Conservation (phyloP, 805 yeast species). For the Yamadazyma insecticola region DNA sequence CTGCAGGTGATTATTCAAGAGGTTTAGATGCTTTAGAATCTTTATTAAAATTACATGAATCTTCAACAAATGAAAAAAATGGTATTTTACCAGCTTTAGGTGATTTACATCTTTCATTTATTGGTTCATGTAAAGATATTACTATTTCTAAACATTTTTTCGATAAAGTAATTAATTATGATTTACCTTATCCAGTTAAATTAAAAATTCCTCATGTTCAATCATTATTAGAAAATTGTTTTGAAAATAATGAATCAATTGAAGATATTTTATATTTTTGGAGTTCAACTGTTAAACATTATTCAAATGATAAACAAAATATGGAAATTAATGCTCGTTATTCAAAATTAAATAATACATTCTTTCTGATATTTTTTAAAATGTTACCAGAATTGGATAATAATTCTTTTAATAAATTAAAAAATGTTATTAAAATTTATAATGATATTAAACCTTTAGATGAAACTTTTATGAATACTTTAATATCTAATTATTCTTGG, state of each 20-base stretch:
- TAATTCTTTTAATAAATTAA: constrained; percentile 55
- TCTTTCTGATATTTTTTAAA: constrained; percentile 64
- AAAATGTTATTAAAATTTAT: constrained; percentile 52
- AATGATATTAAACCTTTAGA: constrained; percentile 57
- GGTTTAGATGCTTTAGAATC: constrained; percentile 64
- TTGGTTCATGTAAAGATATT: constrained; percentile 72
- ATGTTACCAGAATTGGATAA: constrained; percentile 46
- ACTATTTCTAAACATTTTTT: constrained; percentile 69
- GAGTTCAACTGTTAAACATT: constrained; percentile 56
- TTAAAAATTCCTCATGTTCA: constrained; percentile 72
- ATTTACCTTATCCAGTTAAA: constrained; percentile 68
- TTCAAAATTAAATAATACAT: constrained; percentile 64
- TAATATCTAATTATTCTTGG: constrained; percentile 68
- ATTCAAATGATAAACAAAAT: constrained; percentile 28
- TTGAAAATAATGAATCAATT: constrained; percentile 53
- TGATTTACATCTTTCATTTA: constrained; percentile 72
- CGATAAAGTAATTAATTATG: constrained; percentile 62
- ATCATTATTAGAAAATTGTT: constrained; percentile 57
- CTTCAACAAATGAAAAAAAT: constrained; percentile 5
- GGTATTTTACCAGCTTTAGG: constrained; percentile 32
- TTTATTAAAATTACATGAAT: constrained; percentile 49
- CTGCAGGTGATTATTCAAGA: constrained; percentile 57
- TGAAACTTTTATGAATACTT: constrained; percentile 77
- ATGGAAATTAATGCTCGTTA: constrained; percentile 54
- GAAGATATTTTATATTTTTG: constrained; percentile 58